Base-by-base conservation (phyloP, 441 rosid species). In the Lepidium campestre region DNA sequence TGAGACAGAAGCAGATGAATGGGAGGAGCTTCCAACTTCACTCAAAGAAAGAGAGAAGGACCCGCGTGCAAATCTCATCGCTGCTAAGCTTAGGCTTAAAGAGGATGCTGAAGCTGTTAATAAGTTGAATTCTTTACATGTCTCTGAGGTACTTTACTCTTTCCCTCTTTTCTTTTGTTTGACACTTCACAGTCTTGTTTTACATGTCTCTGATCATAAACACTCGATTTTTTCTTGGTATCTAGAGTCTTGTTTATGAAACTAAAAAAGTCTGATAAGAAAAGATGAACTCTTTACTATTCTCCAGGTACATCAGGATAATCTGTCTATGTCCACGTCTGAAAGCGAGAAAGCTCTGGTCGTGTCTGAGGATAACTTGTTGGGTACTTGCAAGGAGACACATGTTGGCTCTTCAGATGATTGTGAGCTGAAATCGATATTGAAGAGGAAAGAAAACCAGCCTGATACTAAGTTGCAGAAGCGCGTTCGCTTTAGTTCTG, bases 71-170 rank as follows among this genome's bases (percentile, higher is more conserved):
- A 86, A 90, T 81, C 86, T 68, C 57, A 10, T 69, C 0, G 90
- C 96, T 40, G 96, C 97, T 1, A 79, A 80, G 71, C 61, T 87
- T 57, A 78, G 95, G 79, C 86, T 93, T 39, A 81, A 74, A 72
- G 96, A 93, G 71, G 98, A 93, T 62, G 91, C 82, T 50, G 94
- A 88, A 67, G 84, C 93, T 44, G 97, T 93, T 57, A 77, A 77
- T 71, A 79, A 79, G 56, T 80, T 86, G 60, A 79, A 78, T 71
- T 82, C 86, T 53, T 78, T 90, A 71, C 77, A 49, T 17, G 94
- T 85, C 64, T 72, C 85, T 42, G 90, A 81, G 77, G 69, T 74
- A 62, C 32, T 32, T 55, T 49, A 49, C 57, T 50, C 11, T 62
- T 32, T 7, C 49, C 14, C 55, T 42, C 45, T 54, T 20, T 37